Conservation (phyloP, 2,329 filamentous ascomycete species). For the Venturia aucupariae region DNA sequence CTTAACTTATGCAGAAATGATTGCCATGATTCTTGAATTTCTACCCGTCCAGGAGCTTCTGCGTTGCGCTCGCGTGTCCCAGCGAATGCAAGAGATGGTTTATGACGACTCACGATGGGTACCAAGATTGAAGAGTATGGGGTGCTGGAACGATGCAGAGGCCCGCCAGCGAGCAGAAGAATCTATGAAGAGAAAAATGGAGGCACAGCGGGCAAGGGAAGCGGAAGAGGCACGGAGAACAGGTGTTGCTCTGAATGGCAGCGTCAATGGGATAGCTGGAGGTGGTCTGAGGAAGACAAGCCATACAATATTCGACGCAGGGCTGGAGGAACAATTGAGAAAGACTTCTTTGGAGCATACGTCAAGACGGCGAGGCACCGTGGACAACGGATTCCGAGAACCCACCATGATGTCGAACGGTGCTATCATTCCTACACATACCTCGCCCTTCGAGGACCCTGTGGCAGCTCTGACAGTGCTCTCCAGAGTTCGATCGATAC, state of each 20-base stretch:
- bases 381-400: conserved; percentile 71
- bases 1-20: conserved; percentile 54
- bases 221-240: conserved; percentile 28
- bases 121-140: conserved; percentile 73
- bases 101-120: conserved; percentile 98
- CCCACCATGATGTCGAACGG: conserved; percentile 44
- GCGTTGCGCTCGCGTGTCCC: conserved; percentile 73
- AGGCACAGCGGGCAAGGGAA: conserved; percentile 41
- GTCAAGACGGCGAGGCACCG: conserved; percentile 23
- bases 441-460: conserved; percentile 42
- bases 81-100: conserved; percentile 90
- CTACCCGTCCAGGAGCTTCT: conserved; percentile 78
- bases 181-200: conserved; percentile 45
- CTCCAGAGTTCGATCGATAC: conserved; percentile 62
- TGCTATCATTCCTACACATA: conserved; percentile 21
- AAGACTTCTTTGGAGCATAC: conserved; percentile 30
- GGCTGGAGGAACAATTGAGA: conserved; percentile 54
- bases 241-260: conserved; percentile 26
- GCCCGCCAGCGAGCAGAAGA: conserved; percentile 75
- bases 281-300: conserved; percentile 32
- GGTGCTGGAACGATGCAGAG: conserved; percentile 83
- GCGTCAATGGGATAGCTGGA: conserved; percentile 29
- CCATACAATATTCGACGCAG: conserved; percentile 66
- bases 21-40: conserved; percentile 81
- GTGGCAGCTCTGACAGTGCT: conserved; percentile 60